phyloP scores from a whole-genome alignment of 768 basidiomycete genomes.

The Paxillus involutus region DNA sequence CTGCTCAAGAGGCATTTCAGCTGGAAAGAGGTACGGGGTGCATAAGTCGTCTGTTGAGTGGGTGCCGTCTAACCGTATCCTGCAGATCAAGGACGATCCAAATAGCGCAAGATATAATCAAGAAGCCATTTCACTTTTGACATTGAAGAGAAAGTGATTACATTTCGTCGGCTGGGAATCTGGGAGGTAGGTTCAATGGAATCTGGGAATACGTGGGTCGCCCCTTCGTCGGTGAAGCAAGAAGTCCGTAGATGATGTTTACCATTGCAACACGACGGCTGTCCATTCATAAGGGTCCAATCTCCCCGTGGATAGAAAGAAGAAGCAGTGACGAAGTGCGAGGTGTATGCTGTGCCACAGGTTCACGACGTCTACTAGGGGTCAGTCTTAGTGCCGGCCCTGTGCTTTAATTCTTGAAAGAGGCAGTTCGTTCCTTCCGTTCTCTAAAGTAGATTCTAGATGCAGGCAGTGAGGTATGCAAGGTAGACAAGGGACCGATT shows the following conservation, averaged over 20 bases:
- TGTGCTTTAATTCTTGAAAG: not conserved
- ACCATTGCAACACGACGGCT: not conserved
- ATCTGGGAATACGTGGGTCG: not conserved
- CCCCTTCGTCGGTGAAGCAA: not conserved
- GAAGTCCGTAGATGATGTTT: not conserved
- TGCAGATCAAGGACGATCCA: slow-evolving; percentile 65
- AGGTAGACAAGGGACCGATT: not conserved
- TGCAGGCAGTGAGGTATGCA: not conserved
- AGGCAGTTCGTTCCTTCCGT: not conserved
- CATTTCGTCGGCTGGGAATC: not conserved
- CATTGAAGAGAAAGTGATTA: slow-evolving; percentile 22
- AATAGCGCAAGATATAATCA: slow-evolving; percentile 52
- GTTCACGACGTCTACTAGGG: not conserved
- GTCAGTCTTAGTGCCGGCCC: not conserved
- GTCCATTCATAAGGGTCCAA: not conserved
- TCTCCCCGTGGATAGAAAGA: not conserved
- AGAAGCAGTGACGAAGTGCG: not conserved
- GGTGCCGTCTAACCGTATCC: not conserved
- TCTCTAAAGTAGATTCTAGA: slow-evolving; percentile 10
- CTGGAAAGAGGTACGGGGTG: slow-evolving; percentile 58
- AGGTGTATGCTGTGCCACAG: not conserved
- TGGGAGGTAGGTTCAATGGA: not conserved
- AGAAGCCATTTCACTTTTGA: slow-evolving; percentile 68
- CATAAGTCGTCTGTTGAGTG: not conserved
- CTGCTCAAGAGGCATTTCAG: slow-evolving; percentile 76